Conservation (phyloP, 257 asterid species). For the Galeopsis tetrahit region DNA sequence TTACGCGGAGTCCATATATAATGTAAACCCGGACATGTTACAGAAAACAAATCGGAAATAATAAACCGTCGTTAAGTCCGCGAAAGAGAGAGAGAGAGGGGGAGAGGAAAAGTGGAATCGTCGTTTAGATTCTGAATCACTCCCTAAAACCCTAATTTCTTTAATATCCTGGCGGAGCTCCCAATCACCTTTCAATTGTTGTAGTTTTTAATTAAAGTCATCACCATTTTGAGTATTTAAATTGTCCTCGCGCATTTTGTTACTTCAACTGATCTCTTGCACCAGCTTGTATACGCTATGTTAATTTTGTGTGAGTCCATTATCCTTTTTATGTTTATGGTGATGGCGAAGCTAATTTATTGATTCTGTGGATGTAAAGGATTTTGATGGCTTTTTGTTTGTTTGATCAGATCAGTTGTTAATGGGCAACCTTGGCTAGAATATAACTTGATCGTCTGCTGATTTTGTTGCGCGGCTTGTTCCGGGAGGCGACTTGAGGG, state of each 20-base stretch:
- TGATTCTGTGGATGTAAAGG: slow-evolving; percentile 9
- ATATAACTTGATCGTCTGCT: slow-evolving; percentile 31
- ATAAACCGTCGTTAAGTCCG: slow-evolving; percentile 42
- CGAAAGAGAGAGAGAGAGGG: slow-evolving; percentile 22
- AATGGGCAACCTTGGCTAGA: slow-evolving; percentile 33
- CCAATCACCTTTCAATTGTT: slow-evolving; percentile 14
- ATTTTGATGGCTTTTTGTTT: slow-evolving; percentile 25
- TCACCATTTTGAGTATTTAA: background rate
- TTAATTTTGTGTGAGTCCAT: slow-evolving; percentile 25
- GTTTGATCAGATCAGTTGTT: slow-evolving; percentile 36
- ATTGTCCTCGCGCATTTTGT: background rate
- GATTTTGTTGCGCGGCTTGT: slow-evolving; percentile 30
- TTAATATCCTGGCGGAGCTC: background rate
- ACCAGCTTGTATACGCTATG: slow-evolving; percentile 21
- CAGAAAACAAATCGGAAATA: slow-evolving; percentile 30
- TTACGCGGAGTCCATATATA: slow-evolving; percentile 15
- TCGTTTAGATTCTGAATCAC: slow-evolving; percentile 30
- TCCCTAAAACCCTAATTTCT: slow-evolving; percentile 32
- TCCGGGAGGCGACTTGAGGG: slow-evolving; percentile 25
- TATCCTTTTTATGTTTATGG: background rate
- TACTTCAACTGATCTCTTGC: slow-evolving; percentile 4
- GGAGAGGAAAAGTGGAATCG: slow-evolving; percentile 27
- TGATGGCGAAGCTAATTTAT: slow-evolving; percentile 20
- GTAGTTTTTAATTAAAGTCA: background rate
- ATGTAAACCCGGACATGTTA: slow-evolving; percentile 36